A percentile compares a stretch with the other conserved stretches of the same genome.
These are phyloP conservation scores for Penicillium aurantiogriseum DNA, from an alignment of 2,329 filamentous ascomycete species.

Conservation along the genomic window DNA sequence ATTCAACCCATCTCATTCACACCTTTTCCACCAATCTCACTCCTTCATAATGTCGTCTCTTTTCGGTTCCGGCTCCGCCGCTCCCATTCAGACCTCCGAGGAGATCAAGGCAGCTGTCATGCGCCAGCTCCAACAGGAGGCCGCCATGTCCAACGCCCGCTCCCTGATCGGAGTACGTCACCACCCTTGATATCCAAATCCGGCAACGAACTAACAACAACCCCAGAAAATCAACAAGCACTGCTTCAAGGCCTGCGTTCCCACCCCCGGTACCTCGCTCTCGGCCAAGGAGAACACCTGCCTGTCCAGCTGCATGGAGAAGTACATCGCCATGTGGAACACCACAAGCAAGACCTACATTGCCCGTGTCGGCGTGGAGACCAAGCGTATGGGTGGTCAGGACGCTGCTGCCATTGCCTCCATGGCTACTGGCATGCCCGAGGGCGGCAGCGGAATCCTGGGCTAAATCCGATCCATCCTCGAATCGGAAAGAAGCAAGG, in stretches of 20 bases:
- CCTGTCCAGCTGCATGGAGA: constrained; percentile 76
- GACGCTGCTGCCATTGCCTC: constrained; percentile 22
- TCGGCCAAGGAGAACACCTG: constrained; percentile 68
- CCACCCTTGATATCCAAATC: not conserved
- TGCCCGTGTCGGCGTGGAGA: constrained; percentile 55
- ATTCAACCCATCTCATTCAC: not conserved
- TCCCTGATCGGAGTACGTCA: constrained; percentile 65
- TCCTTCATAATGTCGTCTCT: constrained; percentile 35
- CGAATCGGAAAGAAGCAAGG: constrained; percentile 1
- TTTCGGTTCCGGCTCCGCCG: constrained; percentile 38
- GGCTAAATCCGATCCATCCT: constrained; percentile 1
- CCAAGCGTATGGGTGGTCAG: constrained; percentile 48
- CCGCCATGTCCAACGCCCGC: constrained; percentile 66
- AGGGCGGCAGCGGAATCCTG: constrained; percentile 9
- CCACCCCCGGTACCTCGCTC: constrained; percentile 64
- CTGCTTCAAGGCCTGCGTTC: constrained; percentile 76
- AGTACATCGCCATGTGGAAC: constrained; percentile 81
- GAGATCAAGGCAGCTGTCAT: constrained; percentile 57
- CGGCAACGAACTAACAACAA: not conserved
- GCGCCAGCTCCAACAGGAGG: constrained; percentile 63
- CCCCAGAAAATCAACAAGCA: constrained; percentile 73
- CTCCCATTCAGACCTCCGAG: constrained; percentile 28
- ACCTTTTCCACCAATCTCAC: not conserved
- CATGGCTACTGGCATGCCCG: constrained; percentile 17
- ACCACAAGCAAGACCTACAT: constrained; percentile 68